Conservation (phyloP, 257 asterid genomes). For the Knoxia roxburghii region DNA sequence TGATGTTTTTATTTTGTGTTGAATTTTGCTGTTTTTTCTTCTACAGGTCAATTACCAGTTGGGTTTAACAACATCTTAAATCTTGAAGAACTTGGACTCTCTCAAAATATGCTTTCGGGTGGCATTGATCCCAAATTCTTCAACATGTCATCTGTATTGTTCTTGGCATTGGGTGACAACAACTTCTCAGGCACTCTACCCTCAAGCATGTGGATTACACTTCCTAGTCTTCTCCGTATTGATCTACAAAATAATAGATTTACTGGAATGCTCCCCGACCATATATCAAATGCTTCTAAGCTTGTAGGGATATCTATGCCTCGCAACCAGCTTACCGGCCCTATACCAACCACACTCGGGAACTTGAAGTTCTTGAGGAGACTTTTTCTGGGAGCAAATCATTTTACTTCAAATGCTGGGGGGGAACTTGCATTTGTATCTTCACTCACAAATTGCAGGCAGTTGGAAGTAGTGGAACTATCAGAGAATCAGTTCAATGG, state of each 20-base stretch:
- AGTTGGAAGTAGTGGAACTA: constrained; percentile 14
- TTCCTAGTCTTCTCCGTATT: constrained; percentile 23
- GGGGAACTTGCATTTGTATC: constrained; percentile 19
- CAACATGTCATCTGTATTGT: constrained; percentile 33
- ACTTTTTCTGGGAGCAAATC: constrained; percentile 5
- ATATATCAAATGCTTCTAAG: constrained; percentile 31
- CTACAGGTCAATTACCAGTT: constrained; percentile 36
- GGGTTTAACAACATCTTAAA: constrained; percentile 25
- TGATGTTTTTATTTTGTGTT: too few species aligned
- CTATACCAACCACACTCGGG: constrained; percentile 27
- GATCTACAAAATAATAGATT: constrained; percentile 13
- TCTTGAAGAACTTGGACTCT: constrained; percentile 19
- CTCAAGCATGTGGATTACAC: constrained; percentile 11
- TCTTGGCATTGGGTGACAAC: constrained; percentile 10
- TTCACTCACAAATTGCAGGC: constrained; percentile 26
- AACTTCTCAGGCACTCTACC: constrained; percentile 25
- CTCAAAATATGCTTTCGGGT: constrained; percentile 24
- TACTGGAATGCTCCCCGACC: constrained; percentile 23
- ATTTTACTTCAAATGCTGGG: constrained; percentile 18
- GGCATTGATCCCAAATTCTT: constrained; percentile 23
- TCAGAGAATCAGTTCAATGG: background rate
- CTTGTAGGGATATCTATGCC: constrained; percentile 16
- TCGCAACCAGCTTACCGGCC: constrained; percentile 25
- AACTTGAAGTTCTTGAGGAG: constrained; percentile 11
- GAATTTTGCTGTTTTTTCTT: too few species aligned